phyloP scores from a whole-genome alignment of 805 yeast genomes.

The Millerozyma miso region DNA sequence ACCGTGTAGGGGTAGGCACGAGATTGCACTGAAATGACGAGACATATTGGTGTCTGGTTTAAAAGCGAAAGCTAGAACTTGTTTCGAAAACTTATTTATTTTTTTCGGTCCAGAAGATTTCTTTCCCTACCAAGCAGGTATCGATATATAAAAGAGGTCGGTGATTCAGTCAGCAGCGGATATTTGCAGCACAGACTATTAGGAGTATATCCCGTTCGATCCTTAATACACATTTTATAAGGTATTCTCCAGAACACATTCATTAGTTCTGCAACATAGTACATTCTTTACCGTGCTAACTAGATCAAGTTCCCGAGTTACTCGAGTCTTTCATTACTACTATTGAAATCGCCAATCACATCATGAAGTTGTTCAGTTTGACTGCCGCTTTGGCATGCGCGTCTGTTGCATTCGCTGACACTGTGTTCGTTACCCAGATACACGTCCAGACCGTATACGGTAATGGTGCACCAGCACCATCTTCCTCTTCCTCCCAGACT shows the following conservation, averaged over 20 bases:
- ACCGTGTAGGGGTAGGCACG: background rate
- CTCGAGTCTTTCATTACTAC: no score
- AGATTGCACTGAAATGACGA: background rate
- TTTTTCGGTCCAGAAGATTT: background rate
- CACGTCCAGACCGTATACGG: constrained; percentile 23
- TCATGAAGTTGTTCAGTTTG: constrained; percentile 20
- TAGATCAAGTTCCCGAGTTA: no score
- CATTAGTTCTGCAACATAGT: background rate
- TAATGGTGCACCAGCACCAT: constrained; percentile 7
- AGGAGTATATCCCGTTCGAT: background rate
- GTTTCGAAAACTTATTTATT: background rate
- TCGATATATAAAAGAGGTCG: background rate
- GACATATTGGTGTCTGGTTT: background rate
- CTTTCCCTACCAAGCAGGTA: no score
- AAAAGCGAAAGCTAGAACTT: background rate
- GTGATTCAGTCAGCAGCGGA: background rate
- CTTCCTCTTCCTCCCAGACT: constrained; percentile 5
- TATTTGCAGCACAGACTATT: background rate
- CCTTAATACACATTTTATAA: background rate
- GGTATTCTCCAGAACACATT: background rate
- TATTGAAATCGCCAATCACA: no score
- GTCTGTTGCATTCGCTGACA: constrained; percentile 19
- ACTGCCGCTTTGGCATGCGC: constrained; percentile 14
- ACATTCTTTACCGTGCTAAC: no score
- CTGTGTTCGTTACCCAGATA: constrained; percentile 24